phyloP scores from a whole-genome alignment of 1,139 yeast species.

The Dujonia santamariae region DNA sequence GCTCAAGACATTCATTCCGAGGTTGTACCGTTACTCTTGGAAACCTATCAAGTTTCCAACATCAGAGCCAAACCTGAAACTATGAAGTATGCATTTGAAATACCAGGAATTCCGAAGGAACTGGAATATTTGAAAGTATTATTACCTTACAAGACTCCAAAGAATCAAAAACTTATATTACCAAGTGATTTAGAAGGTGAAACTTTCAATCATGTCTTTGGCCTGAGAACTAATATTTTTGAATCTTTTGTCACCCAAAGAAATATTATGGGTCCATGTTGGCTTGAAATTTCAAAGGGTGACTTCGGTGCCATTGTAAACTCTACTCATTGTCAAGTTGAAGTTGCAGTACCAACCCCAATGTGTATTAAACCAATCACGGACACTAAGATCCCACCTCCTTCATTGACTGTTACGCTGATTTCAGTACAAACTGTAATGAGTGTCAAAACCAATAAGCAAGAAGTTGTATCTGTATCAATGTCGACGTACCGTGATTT shows the following conservation, averaged over 20 bases:
- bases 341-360: slow-evolving; percentile 58
- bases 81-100: slow-evolving; percentile 87
- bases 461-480: slow-evolving; percentile 84
- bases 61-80: slow-evolving; percentile 69
- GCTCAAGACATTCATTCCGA: slow-evolving; percentile 77
- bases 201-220: slow-evolving; percentile 79
- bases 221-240: slow-evolving; percentile 69
- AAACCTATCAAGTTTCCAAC: slow-evolving; percentile 56
- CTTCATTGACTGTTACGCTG: slow-evolving; percentile 62
- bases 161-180: slow-evolving; percentile 42
- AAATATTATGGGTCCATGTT: slow-evolving; percentile 95
- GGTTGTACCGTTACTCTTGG: slow-evolving; percentile 61
- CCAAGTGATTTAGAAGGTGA: slow-evolving; percentile 72
- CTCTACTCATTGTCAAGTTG: slow-evolving; percentile 80
- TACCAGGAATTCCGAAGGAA: slow-evolving; percentile 75
- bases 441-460: slow-evolving; percentile 69
- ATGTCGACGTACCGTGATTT: slow-evolving; percentile 64
- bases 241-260: slow-evolving; percentile 84
- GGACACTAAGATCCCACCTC: slow-evolving; percentile 52
- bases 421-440: slow-evolving; percentile 77
- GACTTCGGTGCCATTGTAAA: slow-evolving; percentile 59
- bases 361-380: slow-evolving; percentile 45
- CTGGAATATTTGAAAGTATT: slow-evolving; percentile 78
- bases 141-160: slow-evolving; percentile 66
- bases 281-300: slow-evolving; percentile 73